Evolutionary conservation across 179 eudicot genomes (phyloP).

Genomic region (Beta lomatogona): DNA sequence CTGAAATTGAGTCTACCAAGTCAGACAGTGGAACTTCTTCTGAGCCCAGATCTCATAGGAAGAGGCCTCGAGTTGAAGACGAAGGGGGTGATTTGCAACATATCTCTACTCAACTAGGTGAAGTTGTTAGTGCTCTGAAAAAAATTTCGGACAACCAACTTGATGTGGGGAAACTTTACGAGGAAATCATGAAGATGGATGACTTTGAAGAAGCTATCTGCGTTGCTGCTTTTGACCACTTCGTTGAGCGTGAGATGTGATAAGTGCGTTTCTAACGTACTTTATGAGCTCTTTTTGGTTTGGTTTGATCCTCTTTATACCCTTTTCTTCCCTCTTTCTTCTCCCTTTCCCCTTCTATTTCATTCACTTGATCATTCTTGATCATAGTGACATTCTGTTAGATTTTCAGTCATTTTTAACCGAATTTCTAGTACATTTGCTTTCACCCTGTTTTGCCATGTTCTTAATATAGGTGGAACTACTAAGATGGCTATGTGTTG

Average conservation of each 20-base stretch:
- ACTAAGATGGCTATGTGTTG: too few relatives aligned
- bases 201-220: neutral
- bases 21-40: neutral
- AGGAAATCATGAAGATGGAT: neutral
- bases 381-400: too few relatives aligned
- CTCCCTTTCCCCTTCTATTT: too few relatives aligned
- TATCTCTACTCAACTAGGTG: neutral
- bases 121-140: neutral
- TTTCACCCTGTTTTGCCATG: too few relatives aligned
- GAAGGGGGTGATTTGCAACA: neutral
- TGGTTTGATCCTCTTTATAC: too few relatives aligned
- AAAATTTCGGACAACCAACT: neutral
- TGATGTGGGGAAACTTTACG: neutral
- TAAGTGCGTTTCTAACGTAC: too few relatives aligned
- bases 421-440: too few relatives aligned
- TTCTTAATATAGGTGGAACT: too few relatives aligned
- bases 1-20: neutral
- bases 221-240: neutral
- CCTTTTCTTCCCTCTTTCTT: too few relatives aligned
- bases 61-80: neutral
- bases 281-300: too few relatives aligned
- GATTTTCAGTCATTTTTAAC: too few relatives aligned
- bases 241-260: neutral
- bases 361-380: too few relatives aligned
- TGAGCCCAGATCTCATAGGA: neutral